Evolutionary conservation across 192 early-diverging fungal species (phyloP).

Genomic region (Coemansia sp.): DNA sequence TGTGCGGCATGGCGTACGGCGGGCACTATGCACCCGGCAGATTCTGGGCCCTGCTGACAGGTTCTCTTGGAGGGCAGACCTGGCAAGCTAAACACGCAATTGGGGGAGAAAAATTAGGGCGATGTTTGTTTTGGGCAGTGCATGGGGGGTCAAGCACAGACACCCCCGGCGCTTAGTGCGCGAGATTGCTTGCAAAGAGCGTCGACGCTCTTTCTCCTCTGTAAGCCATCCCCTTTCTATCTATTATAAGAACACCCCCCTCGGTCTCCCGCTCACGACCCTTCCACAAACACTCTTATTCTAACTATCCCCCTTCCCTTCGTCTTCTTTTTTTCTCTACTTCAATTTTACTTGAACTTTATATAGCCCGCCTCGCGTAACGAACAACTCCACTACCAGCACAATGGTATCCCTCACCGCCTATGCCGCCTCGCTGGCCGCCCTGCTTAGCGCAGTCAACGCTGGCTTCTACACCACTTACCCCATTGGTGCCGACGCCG

Average conservation of each 20-base stretch:
- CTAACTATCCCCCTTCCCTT: background rate
- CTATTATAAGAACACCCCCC: conserved; percentile 3
- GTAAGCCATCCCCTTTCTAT: background rate
- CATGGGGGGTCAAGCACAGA: background rate
- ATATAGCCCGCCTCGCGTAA: background rate
- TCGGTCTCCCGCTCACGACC: background rate
- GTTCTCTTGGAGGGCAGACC: background rate
- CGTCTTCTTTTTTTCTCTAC: background rate
- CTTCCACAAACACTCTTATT: background rate
- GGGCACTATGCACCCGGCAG: background rate
- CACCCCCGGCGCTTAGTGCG: background rate
- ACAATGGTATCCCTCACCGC: conserved; percentile 46
- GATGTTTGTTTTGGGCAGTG: background rate
- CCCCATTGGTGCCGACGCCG: conserved; percentile 37
- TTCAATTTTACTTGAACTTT: background rate
- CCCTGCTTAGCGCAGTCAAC: conserved; percentile 34
- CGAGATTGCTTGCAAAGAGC: background rate
- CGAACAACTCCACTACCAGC: background rate
- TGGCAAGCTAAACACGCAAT: background rate
- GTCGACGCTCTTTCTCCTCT: background rate
- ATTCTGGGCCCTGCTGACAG: conserved; percentile 1
- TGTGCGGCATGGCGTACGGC: background rate
- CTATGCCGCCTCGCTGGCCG: conserved; percentile 27
- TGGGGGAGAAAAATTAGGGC: conserved; percentile 7
- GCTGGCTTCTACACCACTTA: conserved; percentile 55